Base-by-base conservation (phyloP, 768 basidiomycete genomes). In the Coprinopsis marcescibilis region DNA sequence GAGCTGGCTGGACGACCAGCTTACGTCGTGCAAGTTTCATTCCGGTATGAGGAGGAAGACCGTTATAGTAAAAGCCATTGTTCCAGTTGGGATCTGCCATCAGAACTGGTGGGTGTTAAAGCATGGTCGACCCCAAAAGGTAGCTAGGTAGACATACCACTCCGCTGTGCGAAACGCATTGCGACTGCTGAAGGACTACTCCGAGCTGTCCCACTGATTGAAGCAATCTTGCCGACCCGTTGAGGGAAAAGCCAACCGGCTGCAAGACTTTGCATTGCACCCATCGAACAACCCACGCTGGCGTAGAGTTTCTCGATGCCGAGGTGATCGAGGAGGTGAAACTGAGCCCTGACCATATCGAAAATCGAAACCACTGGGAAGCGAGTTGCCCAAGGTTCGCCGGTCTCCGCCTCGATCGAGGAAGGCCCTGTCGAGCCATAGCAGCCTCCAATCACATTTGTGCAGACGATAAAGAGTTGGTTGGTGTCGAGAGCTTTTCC, bases 81-180 rank as follows among this genome's bases (percentile, higher is more conserved):
- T 98, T 99, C 96, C 96, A 99, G 53, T 98, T 97, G 0, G 95
- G 95, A 65, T 99, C 96, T 1, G 95, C 89, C 96, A 99, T 99
- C 44, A 99, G 78, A 14, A 99, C 96, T 97, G 52, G 14, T n/a
- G n/a, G 27, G 6, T 21, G 53, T 27, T 37, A 29, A 10, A 26
- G 25, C 11, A 8, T 7, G 20, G 41, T 39, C n/a, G 36, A 37
- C 3, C 43, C 43, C 50, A 23, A 21, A 8, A 46, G 23, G 46
- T 34, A 14, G 19, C 33, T 7, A 21, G 14, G 11, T 19, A 69
- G 20, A 43, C 51, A 54, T 53, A 92, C 95, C 95, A 66, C 93
- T 96, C 61, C 96, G 69, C 63, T 99, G 96, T 0, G 96, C 94
- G 65, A 84, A 93, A 30, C 96, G 78, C 86, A 98, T 91, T 3